Evolutionary conservation across 2,329 filamentous ascomycete genomes (phyloP), one percentile per base, ranked within the genome.

Genomic region (Aspergillus carbonarius): DNA sequence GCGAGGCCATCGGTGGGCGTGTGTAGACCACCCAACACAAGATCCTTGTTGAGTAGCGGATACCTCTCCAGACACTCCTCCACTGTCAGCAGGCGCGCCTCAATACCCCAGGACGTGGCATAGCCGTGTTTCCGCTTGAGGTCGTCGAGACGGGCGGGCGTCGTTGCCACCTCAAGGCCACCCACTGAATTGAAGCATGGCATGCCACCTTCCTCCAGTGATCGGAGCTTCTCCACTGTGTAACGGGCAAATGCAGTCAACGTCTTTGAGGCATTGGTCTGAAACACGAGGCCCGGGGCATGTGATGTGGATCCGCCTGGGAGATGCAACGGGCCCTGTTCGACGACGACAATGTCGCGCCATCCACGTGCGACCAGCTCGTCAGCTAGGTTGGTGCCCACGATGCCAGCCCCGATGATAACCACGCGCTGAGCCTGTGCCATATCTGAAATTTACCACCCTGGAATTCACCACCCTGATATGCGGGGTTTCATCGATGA

Each of bases 291-390:
- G 0, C 85, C 85, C 0, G 85, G 85, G 4, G 85, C 85, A 62
- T 88, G 85, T 6, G 85, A 88, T 6, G 86, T 88, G 27, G 86
- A 88, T 46, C 85, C 85, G 25, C 86, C 85, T 0, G 85, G 85
- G 79, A 88, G 82, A 58, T 78, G 74, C 62, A 88, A 70, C 2
- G 85, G 85, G 0, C 85, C 85, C 70, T 88, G 85, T 63, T 88
- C 85, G 61, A 88, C 74, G 51, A 88, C 85, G 17, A 85, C 88
- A 70, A 88, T 85, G 69, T 87, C 73, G 55, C 70, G 81, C 85
- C 85, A 88, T 76, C 86, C 86, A 66, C 84, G 81, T 23, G 79
- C 78, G 63, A 85, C 79, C 66, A 88, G 80, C 78, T 88, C 85
- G 65, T 88, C 85, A 50, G 85, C 85, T 50, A 88, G 73, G 60